Evolutionary conservation across 1,139 yeast species (phyloP).

Genomic region (Pichia sp.): DNA sequence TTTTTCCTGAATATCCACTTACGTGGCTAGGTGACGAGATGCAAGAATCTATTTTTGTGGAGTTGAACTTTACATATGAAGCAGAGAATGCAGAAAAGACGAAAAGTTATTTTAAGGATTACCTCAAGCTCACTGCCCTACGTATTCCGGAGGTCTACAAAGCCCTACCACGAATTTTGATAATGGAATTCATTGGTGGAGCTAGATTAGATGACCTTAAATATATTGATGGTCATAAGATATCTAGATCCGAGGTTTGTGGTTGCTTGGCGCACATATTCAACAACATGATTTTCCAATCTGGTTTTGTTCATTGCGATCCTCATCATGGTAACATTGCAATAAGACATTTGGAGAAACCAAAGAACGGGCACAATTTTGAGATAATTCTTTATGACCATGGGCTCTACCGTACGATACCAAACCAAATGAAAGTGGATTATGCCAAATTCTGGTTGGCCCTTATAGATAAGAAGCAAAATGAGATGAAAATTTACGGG

Average conservation of each 20-base stretch:
- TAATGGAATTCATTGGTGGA: conserved; percentile 87
- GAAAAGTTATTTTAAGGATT: conserved; percentile 53
- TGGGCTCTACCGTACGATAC: conserved; percentile 84
- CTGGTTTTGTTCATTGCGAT: conserved; percentile 90
- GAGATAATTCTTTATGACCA: conserved; percentile 92
- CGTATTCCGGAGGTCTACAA: conserved; percentile 67
- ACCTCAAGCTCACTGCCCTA: conserved; percentile 59
- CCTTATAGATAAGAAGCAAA: conserved; percentile 61
- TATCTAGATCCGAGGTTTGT: conserved; percentile 73
- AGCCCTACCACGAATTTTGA: conserved; percentile 63
- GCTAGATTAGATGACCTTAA: conserved; percentile 71
- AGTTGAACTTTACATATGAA: conserved; percentile 80
- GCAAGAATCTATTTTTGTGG: conserved; percentile 78
- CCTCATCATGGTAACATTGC: conserved; percentile 98
- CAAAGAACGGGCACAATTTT: conserved; percentile 57
- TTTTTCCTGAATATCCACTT: conserved; percentile 90
- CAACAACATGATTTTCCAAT: conserved; percentile 92
- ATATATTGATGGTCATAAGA: conserved; percentile 54
- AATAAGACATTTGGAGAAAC: conserved; percentile 41
- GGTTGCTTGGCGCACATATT: conserved; percentile 83
- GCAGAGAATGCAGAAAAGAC: conserved; percentile 75
- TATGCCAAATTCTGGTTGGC: conserved; percentile 95
- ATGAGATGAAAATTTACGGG: conserved; percentile 65
- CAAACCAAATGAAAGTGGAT: conserved; percentile 66
- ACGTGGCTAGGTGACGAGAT: conserved; percentile 93